Base-by-base conservation (phyloP, 495 filamentous ascomycete species). In the Beverwykella pulmonaria region DNA sequence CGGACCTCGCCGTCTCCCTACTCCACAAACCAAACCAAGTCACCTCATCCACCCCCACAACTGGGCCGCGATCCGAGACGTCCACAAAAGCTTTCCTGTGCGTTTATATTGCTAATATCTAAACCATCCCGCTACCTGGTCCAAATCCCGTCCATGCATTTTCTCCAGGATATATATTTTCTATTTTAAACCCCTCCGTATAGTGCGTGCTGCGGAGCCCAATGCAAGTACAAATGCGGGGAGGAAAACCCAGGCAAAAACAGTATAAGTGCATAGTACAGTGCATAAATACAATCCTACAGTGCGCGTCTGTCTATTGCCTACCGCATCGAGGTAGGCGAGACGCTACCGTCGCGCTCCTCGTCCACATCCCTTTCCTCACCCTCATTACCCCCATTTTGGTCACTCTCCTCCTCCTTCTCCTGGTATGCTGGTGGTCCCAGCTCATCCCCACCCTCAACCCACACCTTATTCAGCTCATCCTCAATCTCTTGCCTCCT, bases 401-500 rank as follows among this genome's bases (percentile, higher is more conserved):
- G 7, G 19, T 54, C 26, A 4, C 58, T 32, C 19, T 52, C 32
- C 8, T 44, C 17, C 39, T 54, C 41, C 26, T 17, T 48, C 47
- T 65, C 50, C 23, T 20, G 27, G 49, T 71, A 71, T 1, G 49
- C 23, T 36, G 69, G 69, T 27, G 83, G 83, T 29, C 78, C 77
- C 44, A 79, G 52, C 41, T 73, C 71, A 52, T 73, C 73, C 1
- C 74, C 75, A 20, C 69, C 67, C 20, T 71, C 67, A 1, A 85
- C 75, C 82, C 84, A 87, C 27, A 90, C 87, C 73, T 81, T 83
- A n/a, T 74, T 75, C 39, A 92, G 74, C 73, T 91, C 88, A 15
- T 67, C 70, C 50, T 91, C 87, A 64, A 99, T 94, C 69, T 91
- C 87, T 58, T 88, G 85, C 20, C 87, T 86, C 39, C 95, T 84